These are phyloP conservation scores for Ophiostoma novo-ulmi DNA, from an alignment of 2,329 filamentous ascomycete species.

Conservation along the genomic window DNA sequence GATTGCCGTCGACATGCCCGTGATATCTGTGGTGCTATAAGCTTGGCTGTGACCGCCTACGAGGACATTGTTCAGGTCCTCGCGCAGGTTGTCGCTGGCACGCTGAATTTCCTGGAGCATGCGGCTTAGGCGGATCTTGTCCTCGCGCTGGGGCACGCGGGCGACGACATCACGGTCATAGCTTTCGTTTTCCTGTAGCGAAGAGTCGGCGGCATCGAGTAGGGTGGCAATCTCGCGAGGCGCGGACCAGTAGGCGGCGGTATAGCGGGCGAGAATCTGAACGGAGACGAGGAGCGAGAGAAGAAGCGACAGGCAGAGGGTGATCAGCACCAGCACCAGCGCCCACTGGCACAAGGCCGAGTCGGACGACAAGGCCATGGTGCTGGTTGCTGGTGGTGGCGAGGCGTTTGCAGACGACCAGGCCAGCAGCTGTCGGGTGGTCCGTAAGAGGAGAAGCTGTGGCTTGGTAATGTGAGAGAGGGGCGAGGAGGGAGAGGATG, in stretches of 20 bases:
- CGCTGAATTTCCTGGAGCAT: slow-evolving; percentile 59
- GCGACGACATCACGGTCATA: slow-evolving; percentile 58
- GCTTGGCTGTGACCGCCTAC: slow-evolving; percentile 37
- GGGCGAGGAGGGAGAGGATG: slow-evolving; percentile 2
- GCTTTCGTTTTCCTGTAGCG: slow-evolving; percentile 58
- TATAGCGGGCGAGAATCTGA: slow-evolving; percentile 49
- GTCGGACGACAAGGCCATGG: slow-evolving; percentile 46
- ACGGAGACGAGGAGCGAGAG: slow-evolving; percentile 52
- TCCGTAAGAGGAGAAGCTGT: slow-evolving; percentile 1
- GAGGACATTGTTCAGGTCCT: slow-evolving; percentile 52
- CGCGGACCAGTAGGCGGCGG: slow-evolving; percentile 52
- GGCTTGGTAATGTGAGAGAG: not conserved
- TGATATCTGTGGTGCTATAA: not conserved
- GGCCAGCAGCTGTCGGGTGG: slow-evolving; percentile 1
- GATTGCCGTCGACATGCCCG: not conserved
- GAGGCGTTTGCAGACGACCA: not conserved
- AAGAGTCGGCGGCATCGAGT: slow-evolving; percentile 57
- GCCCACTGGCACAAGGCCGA: slow-evolving; percentile 52
- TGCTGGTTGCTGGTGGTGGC: slow-evolving; percentile 13
- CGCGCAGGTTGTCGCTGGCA: slow-evolving; percentile 55
- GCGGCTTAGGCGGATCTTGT: slow-evolving; percentile 55
- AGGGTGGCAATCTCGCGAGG: slow-evolving; percentile 55
- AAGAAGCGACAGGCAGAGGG: slow-evolving; percentile 51
- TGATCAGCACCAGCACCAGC: slow-evolving; percentile 53
- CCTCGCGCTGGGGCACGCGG: slow-evolving; percentile 54